Conservation (phyloP, 192 early-diverging fungal species). For the Spizellomyces sp. region DNA sequence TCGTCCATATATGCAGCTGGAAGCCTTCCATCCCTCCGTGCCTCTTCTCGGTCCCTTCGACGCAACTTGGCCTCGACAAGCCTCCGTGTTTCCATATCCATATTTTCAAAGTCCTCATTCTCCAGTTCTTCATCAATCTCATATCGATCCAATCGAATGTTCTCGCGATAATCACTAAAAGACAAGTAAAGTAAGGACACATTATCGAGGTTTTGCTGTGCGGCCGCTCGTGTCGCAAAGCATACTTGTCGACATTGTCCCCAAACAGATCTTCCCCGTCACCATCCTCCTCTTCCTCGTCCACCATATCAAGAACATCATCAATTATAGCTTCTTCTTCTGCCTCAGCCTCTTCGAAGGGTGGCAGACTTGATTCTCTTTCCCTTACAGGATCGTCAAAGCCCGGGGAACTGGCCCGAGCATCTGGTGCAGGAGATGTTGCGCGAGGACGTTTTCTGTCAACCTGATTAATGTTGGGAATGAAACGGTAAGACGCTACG, state of each 20-base stretch:
- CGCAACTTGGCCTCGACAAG: slow-evolving; percentile 78
- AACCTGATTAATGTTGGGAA: neutral
- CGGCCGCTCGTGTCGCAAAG: neutral
- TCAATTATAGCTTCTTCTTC: slow-evolving; percentile 61
- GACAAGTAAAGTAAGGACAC: neutral
- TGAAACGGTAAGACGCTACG: too few species aligned
- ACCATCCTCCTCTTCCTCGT: slow-evolving; percentile 62
- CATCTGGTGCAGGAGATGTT: slow-evolving; percentile 7
- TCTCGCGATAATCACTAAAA: slow-evolving; percentile 80
- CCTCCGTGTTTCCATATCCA: slow-evolving; percentile 73
- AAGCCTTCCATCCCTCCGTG: slow-evolving; percentile 72
- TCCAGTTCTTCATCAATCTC: slow-evolving; percentile 79
- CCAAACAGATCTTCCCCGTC: slow-evolving; percentile 94
- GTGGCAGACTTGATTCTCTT: slow-evolving; percentile 12
- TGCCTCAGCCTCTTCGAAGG: slow-evolving; percentile 46
- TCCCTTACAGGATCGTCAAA: neutral
- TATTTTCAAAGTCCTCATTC: slow-evolving; percentile 71
- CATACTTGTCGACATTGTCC: slow-evolving; percentile 78
- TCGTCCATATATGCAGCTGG: slow-evolving; percentile 90
- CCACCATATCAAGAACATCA: slow-evolving; percentile 36
- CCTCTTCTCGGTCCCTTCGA: slow-evolving; percentile 75
- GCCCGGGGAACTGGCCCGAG: slow-evolving; percentile 14
- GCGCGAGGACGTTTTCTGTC: slow-evolving; percentile 21
- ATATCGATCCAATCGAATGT: slow-evolving; percentile 73
- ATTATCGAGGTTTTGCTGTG: neutral